phyloP scores from a whole-genome alignment of 2,329 filamentous ascomycete genomes.

The Cordyceps fumosorosea region DNA sequence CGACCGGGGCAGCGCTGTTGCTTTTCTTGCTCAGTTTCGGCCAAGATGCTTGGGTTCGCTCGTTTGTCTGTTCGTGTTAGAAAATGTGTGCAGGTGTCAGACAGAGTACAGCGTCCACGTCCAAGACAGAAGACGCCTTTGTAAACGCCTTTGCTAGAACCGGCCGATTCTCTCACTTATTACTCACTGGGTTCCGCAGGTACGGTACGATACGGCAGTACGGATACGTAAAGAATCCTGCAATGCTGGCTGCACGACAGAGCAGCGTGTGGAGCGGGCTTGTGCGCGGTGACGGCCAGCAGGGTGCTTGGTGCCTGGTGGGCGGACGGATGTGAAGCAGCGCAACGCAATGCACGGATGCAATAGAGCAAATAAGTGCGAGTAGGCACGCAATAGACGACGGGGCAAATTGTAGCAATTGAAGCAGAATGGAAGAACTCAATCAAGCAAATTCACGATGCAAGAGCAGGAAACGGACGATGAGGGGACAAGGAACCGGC shows the following conservation, averaged over 20 bases:
- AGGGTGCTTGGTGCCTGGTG: background rate
- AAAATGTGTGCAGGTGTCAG: background rate
- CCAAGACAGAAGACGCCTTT: background rate
- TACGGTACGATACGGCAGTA: background rate
- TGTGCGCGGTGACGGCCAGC: background rate
- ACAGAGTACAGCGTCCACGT: background rate
- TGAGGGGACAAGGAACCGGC: background rate
- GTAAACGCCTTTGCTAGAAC: background rate
- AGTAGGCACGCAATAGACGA: background rate
- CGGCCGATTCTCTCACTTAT: background rate
- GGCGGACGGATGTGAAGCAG: background rate
- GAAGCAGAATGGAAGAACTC: background rate
- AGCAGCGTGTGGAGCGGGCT: background rate
- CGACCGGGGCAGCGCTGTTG: conserved; percentile 19
- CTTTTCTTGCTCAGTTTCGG: conserved; percentile 1
- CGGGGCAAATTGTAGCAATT: background rate
- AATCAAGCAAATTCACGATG: background rate
- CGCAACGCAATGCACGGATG: background rate
- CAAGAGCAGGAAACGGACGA: background rate
- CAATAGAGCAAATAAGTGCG: background rate
- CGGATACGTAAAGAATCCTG: background rate
- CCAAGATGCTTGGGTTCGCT: background rate
- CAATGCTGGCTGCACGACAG: background rate
- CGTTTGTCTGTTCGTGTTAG: background rate
- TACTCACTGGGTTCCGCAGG: background rate